A percentile compares a stretch with the other conserved stretches of the same genome.
These are phyloP conservation scores for Theileria sp. DNA, from an alignment of 169 alveolate genomes.

Conservation along the genomic window DNA sequence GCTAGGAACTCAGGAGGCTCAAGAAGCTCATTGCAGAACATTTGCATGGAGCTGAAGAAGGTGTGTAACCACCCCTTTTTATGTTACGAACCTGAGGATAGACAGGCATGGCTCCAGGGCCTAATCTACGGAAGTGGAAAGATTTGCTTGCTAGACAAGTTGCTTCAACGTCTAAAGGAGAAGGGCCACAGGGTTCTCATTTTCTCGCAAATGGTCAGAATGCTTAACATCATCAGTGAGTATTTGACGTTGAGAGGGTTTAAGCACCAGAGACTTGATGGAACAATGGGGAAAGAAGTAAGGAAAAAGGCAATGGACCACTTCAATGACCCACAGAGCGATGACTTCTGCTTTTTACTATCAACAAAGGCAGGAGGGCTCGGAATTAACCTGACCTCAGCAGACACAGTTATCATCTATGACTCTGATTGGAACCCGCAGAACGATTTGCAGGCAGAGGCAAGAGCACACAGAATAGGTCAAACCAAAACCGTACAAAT, in stretches of 20 bases:
- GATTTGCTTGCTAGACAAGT: conserved; percentile 91
- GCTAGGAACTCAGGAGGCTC: conserved; percentile 87
- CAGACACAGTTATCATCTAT: conserved; percentile 92
- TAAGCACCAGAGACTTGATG: conserved; percentile 96
- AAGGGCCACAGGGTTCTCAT: conserved; percentile 93
- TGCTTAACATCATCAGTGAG: conserved; percentile 95
- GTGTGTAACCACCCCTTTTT: conserved; percentile 98
- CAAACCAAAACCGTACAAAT: conserved; percentile 94
- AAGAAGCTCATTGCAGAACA: conserved; percentile 84
- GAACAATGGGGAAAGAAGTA: conserved; percentile 94
- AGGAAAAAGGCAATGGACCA: conserved; percentile 94
- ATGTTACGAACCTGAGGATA: conserved; percentile 91
- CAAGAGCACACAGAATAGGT: conserved; percentile 98
- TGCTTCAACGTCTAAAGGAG: conserved; percentile 86
- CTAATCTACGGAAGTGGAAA: conserved; percentile 90
- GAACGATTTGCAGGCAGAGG: conserved; percentile 98
- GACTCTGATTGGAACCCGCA: conserved; percentile 99
- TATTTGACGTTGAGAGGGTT: conserved; percentile 91
- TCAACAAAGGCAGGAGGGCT: conserved; percentile 98
- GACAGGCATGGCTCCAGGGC: conserved; percentile 81
- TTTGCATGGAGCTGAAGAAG: conserved; percentile 95
- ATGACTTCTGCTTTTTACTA: conserved; percentile 93
- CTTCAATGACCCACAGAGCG: conserved; percentile 90
- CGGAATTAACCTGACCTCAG: conserved; percentile 93
- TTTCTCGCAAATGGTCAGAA: conserved; percentile 94